Conservation (phyloP, 768 basidiomycete species). For the Termitomyces heimii region DNA sequence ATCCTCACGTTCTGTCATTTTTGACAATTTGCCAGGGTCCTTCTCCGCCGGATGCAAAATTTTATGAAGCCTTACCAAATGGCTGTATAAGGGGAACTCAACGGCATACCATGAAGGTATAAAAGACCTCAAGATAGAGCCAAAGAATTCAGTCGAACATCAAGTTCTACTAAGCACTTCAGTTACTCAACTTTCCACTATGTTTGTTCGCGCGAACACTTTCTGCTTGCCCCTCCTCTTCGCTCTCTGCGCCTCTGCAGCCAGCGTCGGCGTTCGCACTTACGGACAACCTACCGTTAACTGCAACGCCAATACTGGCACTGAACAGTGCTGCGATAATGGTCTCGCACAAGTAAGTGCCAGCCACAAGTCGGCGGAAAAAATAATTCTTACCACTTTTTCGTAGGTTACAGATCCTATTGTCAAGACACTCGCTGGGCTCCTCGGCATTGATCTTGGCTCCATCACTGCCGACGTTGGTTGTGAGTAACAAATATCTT, state of each 20-base stretch:
- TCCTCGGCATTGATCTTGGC: constrained; percentile 7
- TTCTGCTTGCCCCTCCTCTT: constrained; percentile 9
- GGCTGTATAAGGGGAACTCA: no score
- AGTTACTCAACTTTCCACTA: background rate
- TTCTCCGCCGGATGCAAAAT: no score
- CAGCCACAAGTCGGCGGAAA: background rate
- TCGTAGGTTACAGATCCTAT: background rate
- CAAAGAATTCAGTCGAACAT: no score
- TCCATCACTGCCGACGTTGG: constrained; percentile 7
- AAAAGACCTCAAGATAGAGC: no score
- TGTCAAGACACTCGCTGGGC: constrained; percentile 3
- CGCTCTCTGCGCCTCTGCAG: constrained; percentile 11
- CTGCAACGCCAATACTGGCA: constrained; percentile 2
- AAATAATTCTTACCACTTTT: background rate
- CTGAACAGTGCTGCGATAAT: constrained; percentile 4
- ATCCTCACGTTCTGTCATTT: no score
- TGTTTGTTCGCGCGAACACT: constrained; percentile 8
- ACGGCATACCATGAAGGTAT: no score
- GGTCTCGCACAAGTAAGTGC: background rate
- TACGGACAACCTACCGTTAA: background rate
- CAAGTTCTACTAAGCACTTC: background rate
- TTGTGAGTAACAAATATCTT: constrained; percentile 3
- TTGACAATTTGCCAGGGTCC: no score
- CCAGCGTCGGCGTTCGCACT: constrained; percentile 4
- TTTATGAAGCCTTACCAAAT: no score